A percentile compares a stretch with the other conserved stretches of the same genome.
Evolutionary conservation across 2,329 filamentous ascomycete genomes (phyloP).

Genomic region (Monosporascus sp.): DNA sequence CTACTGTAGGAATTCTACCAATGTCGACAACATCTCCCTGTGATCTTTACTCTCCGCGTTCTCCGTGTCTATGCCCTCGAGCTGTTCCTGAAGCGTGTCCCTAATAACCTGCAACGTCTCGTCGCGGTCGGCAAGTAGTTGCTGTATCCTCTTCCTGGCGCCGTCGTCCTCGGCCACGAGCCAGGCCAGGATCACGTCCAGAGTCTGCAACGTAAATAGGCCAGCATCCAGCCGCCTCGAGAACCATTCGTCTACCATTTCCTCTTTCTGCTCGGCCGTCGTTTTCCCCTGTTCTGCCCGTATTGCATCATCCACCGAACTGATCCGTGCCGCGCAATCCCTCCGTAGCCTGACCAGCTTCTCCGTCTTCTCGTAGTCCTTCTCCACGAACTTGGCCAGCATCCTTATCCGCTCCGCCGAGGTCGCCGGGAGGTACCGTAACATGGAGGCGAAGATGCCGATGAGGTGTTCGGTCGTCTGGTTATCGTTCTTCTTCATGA

Average conservation of each 20-base stretch:
- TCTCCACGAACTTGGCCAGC: constrained; percentile 93
- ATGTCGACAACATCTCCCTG: constrained; percentile 48
- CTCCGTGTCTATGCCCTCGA: constrained; percentile 42
- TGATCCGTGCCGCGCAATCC: constrained; percentile 62
- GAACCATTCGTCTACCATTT: constrained; percentile 66
- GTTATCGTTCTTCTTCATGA: constrained; percentile 75
- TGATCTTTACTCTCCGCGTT: constrained; percentile 54
- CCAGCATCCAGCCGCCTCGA: constrained; percentile 76
- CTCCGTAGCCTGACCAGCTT: constrained; percentile 67
- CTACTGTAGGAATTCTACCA: constrained; percentile 43
- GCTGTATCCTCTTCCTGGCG: constrained; percentile 58
- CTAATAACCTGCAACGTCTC: constrained; percentile 60
- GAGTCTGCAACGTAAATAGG: constrained; percentile 73
- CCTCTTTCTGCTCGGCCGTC: constrained; percentile 53
- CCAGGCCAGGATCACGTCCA: constrained; percentile 87
- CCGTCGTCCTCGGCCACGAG: constrained; percentile 82
- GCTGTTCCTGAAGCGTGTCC: constrained; percentile 60
- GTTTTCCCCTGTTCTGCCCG: constrained; percentile 48
- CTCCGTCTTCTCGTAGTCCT: constrained; percentile 78
- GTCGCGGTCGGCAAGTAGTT: constrained; percentile 61
- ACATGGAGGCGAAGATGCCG: constrained; percentile 75
- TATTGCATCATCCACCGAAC: constrained; percentile 58
- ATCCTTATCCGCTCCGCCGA: constrained; percentile 75
- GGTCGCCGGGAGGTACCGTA: constrained; percentile 72
- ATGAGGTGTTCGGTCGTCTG: constrained; percentile 73